phyloP scores from a whole-genome alignment of 352 stramenopile species.

The Pythium myriotylum region DNA sequence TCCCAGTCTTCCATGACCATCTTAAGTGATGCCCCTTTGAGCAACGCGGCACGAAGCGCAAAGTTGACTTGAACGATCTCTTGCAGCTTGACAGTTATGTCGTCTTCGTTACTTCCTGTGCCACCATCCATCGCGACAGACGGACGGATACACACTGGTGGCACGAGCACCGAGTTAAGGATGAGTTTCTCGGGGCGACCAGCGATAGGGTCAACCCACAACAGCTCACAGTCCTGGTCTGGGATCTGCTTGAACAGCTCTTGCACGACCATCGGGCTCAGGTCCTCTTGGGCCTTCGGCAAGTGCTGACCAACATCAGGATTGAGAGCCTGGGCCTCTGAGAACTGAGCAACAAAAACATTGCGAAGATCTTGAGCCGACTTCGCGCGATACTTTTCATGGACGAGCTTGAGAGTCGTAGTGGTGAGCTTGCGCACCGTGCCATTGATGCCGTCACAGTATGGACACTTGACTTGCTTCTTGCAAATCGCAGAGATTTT shows the following conservation, averaged over 20 bases:
- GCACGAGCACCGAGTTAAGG: slow-evolving; percentile 96
- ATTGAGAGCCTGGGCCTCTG: slow-evolving; percentile 77
- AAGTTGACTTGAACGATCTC: slow-evolving; percentile 99
- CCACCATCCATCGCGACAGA: slow-evolving; percentile 98
- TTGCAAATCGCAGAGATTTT: slow-evolving; percentile 97
- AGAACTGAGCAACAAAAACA: slow-evolving; percentile 85
- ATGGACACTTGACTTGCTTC: slow-evolving; percentile 94
- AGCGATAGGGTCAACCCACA: slow-evolving; percentile 96
- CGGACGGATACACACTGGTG: slow-evolving; percentile 98
- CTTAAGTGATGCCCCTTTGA: slow-evolving; percentile 95
- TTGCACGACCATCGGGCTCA: slow-evolving; percentile 91
- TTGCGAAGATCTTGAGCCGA: slow-evolving; percentile 80
- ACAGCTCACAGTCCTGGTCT: slow-evolving; percentile 97
- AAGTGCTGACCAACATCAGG: slow-evolving; percentile 85
- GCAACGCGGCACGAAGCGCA: slow-evolving; percentile 92
- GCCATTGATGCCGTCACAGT: slow-evolving; percentile 96
- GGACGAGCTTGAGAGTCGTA: slow-evolving; percentile 97
- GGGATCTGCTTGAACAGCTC: slow-evolving; percentile 96
- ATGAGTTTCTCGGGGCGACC: slow-evolving; percentile 98
- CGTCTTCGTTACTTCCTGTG: slow-evolving; percentile 97
- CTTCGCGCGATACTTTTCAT: slow-evolving; percentile 96
- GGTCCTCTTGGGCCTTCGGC: slow-evolving; percentile 88
- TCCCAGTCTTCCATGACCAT: slow-evolving; percentile 99
- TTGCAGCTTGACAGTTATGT: slow-evolving; percentile 99
- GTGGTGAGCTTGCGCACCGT: slow-evolving; percentile 98